Percentiles rank a stretch among this genome's conserved stretches.
Conservation (phyloP, 495 filamentous ascomycete genomes). For the Neurospora africana region DNA sequence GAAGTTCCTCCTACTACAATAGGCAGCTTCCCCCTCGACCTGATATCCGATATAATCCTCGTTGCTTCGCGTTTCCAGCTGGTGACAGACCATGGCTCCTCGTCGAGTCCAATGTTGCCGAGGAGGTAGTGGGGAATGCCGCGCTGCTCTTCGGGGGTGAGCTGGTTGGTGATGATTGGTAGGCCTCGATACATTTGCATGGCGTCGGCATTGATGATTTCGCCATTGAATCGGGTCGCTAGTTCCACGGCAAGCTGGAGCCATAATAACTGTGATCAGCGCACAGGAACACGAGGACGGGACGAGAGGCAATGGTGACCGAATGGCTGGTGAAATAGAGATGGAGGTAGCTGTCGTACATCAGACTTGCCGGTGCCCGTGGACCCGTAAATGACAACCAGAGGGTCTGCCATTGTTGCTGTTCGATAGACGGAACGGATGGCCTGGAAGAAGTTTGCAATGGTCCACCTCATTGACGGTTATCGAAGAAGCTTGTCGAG, state of each 20-base stretch:
- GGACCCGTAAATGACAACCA: slow-evolving; percentile 80
- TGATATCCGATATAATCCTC: slow-evolving; percentile 65
- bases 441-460: not conserved
- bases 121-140: slow-evolving; percentile 86
- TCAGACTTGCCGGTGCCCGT: slow-evolving; percentile 98
- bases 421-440: not conserved
- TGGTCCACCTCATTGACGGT: not conserved
- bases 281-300: not conserved
- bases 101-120: slow-evolving; percentile 58
- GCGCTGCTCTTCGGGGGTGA: slow-evolving; percentile 60
- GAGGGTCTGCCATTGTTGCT: slow-evolving; percentile 34
- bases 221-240: slow-evolving; percentile 74
- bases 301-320: not conserved
- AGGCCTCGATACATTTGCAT: slow-evolving; percentile 96
- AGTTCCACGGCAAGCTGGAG: slow-evolving; percentile 82
- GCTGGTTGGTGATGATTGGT: slow-evolving; percentile 93
- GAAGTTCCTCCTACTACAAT: slow-evolving; percentile 91
- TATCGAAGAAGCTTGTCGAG: not conserved
- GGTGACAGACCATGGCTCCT: slow-evolving; percentile 73
- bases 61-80: slow-evolving; percentile 60
- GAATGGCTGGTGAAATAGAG: not conserved
- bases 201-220: slow-evolving; percentile 97
- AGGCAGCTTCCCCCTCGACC: slow-evolving; percentile 63
- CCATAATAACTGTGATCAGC: not conserved
- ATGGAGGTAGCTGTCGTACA: slow-evolving; percentile 37